Base-by-base conservation (phyloP, 1,284 basidiomycete genomes). In the Flammula alnicola region DNA sequence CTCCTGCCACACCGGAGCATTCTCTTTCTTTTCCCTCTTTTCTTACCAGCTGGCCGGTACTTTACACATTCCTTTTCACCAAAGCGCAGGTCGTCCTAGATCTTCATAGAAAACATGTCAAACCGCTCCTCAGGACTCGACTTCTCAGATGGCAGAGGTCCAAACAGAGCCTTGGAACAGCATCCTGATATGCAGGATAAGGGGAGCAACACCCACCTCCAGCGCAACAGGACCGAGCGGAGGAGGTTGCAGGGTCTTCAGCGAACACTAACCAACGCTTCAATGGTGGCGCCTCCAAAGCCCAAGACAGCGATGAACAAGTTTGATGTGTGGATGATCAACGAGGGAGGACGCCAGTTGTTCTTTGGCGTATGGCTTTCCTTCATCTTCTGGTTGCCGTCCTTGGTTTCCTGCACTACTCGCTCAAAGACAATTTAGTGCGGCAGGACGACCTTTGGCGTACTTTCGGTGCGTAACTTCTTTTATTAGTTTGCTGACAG, bases 271-370 rank as follows among this genome's bases (percentile, higher is more conserved):
- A 80, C 74, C 4, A 66, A 62, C 44, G 61, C 67, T 11, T 70
- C 73, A 3, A 54, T 55, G 1, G 60, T 59, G 19, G 61, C 62
- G 14, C 59, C 73, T 3, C 63, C 61, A 40, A 62, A 70, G 59
- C 67, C 73, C 40, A 67, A 61, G 35, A 68, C 74, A 23, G 63
- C 71, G 47, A 61, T 62, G 35, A 75, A 83, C 55, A 79, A 68
- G 56, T 78, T 83, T 62, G 75, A 80, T 56, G 61, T 84, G 23
- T 95, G 93, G 93, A 89, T 93, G 88, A 91, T 94, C 65, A 95
- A 95, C 65, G 92, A 95, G 64, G 93, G 92, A 37, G 83, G 86
- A 12, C 78, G 81, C 42, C 77, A 82, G 46, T 54, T 94, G 25
- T 91, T 93, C 74, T 91, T 94, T 70, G 79, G 73, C 47, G 67